Evolutionary conservation across 1,284 basidiomycete species (phyloP).

Genomic region (Trametes polyzona): DNA sequence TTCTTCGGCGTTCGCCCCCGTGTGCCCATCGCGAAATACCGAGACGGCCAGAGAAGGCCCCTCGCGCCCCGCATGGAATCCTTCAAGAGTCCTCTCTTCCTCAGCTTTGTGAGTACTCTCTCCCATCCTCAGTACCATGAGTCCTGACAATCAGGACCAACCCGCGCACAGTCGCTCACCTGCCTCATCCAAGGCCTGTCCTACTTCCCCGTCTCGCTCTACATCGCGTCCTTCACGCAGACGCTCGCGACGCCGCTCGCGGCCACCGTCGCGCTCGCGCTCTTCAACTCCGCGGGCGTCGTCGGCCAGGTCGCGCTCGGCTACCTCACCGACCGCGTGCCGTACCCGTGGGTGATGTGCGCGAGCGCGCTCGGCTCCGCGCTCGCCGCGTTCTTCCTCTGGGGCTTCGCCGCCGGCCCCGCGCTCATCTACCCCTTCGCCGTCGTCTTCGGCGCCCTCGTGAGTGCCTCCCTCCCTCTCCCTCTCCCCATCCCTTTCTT

Average conservation of each 20-base stretch:
- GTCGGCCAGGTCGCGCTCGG: constrained; percentile 33
- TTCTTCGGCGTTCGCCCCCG: constrained; percentile 31
- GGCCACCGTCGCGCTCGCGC: constrained; percentile 31
- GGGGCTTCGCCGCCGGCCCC: constrained; percentile 34
- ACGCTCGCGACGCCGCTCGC: constrained; percentile 31
- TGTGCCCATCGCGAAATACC: constrained; percentile 27
- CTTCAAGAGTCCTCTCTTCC: constrained; percentile 31
- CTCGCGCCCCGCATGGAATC: constrained; percentile 32
- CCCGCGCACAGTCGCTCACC: constrained; percentile 18
- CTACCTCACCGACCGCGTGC: constrained; percentile 31
- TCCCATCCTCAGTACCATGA: background rate
- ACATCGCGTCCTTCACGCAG: constrained; percentile 34
- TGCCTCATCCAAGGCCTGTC: constrained; percentile 33
- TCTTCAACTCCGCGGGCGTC: constrained; percentile 34
- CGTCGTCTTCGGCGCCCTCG: constrained; percentile 34
- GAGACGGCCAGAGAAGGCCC: constrained; percentile 22
- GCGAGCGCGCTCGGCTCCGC: constrained; percentile 30
- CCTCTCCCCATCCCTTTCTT: too few relatives aligned
- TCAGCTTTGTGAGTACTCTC: constrained; percentile 27
- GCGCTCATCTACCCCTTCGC: constrained; percentile 32
- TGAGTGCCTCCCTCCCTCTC: too few relatives aligned
- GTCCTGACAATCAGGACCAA: background rate
- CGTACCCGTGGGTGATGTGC: constrained; percentile 35
- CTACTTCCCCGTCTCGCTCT: constrained; percentile 36
- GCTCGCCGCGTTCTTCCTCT: constrained; percentile 33